phyloP scores from a whole-genome alignment of 2,329 filamentous ascomycete genomes.

The Exserohilum turcica region DNA sequence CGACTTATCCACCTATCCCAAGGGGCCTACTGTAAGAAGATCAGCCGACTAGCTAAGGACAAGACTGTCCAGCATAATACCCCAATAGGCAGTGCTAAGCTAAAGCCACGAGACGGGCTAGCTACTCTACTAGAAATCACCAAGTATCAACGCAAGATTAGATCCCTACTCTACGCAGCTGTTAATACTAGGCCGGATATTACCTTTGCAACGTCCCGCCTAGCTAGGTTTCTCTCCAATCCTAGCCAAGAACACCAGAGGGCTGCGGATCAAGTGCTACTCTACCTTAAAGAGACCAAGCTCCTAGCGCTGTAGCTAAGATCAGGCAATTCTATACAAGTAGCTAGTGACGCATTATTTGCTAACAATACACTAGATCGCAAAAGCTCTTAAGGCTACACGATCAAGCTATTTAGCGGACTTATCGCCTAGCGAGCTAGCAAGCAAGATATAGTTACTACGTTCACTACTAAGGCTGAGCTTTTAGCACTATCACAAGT shows the following conservation, averaged over 20 bases:
- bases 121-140: background rate
- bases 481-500: too few relatives aligned
- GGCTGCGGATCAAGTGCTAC: background rate
- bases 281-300: background rate
- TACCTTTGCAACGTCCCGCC: constrained; percentile 7
- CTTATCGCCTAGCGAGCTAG: background rate
- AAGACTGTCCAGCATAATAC: background rate
- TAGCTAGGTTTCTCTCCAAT: background rate
- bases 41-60: background rate
- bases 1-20: background rate
- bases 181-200: constrained; percentile 11
- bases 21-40: background rate
- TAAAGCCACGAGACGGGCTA: background rate
- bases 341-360: background rate
- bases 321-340: background rate
- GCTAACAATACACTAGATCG: background rate
- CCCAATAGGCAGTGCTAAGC: background rate
- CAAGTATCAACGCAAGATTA: constrained; percentile 3
- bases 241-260: background rate
- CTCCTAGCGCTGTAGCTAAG: background rate
- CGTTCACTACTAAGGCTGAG: too few relatives aligned
- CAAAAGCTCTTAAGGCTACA: background rate
- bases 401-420: background rate
- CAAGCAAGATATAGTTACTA: background rate
- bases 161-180: constrained; percentile 2